These are phyloP conservation scores for Collybia sordida DNA, from an alignment of 768 basidiomycete species.

Conservation along the genomic window DNA sequence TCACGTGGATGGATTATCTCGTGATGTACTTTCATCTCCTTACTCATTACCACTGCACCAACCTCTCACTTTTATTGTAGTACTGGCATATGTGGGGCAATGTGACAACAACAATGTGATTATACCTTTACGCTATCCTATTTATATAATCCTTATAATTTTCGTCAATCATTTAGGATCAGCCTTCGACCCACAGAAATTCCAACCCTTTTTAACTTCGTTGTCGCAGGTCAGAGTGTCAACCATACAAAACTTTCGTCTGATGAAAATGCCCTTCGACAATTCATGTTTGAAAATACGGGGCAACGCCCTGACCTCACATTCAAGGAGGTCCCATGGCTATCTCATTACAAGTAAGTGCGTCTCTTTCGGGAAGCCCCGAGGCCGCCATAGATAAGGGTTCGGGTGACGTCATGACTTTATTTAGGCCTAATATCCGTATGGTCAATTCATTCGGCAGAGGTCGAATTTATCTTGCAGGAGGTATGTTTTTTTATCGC, in stretches of 20 bases:
- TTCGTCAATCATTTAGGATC: slow-evolving; percentile 15
- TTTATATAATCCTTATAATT: not conserved
- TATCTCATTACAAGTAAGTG: slow-evolving; percentile 26
- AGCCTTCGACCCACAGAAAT: slow-evolving; percentile 32
- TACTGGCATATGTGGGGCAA: slow-evolving; percentile 52
- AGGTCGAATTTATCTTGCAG: slow-evolving; percentile 47
- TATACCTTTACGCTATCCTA: not conserved
- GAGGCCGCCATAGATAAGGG: too few relatives aligned
- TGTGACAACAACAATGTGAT: slow-evolving; percentile 29
- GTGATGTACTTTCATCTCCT: slow-evolving; percentile 30
- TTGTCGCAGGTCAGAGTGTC: slow-evolving; percentile 23
- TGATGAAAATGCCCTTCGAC: slow-evolving; percentile 30
- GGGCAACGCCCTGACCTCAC: slow-evolving; percentile 20
- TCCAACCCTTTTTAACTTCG: slow-evolving; percentile 27
- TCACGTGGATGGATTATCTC: slow-evolving; percentile 36
- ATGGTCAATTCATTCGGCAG: slow-evolving; percentile 41
- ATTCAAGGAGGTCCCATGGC: slow-evolving; percentile 25
- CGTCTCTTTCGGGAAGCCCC: not conserved
- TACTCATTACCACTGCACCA: too few relatives aligned
- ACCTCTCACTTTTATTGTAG: slow-evolving; percentile 20
- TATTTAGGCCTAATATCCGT: slow-evolving; percentile 42
- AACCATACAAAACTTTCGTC: slow-evolving; percentile 17
- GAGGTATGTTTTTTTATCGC: slow-evolving; percentile 33
- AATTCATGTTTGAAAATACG: slow-evolving; percentile 19
- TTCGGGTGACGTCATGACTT: too few relatives aligned